Base-by-base conservation (phyloP, 495 filamentous ascomycete species). In the Aspergillus diversus region DNA sequence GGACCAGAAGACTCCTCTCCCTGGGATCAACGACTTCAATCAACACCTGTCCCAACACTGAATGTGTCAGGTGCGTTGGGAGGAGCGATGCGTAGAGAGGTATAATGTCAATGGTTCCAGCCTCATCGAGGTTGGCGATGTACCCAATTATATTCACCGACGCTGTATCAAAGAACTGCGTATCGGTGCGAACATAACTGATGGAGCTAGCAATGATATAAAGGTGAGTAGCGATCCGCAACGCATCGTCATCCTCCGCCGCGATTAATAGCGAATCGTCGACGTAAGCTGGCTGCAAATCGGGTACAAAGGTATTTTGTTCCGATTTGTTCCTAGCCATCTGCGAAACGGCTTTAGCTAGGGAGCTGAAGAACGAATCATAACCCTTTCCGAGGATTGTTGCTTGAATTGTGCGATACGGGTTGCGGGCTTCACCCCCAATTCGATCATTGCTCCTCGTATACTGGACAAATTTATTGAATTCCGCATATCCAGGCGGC, bases 21-120 rank as follows among this genome's bases (percentile, higher is more conserved):
- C 69, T 60, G 21, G 86, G 84, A 52, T 83, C 81, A 68, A 86
- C 82, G 3, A 94, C 81, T 35, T 83, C 82, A 34, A 92, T 83
- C 59, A 92, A 73, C 33, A 87, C 80, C 21, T 81, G 73, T 11
- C 80, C 78, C 49, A 87, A 69, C 27, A 80, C 80, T 17, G 63
- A 68, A 11, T 80, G 69, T 7, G 74, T 74, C 68, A 78, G 75
- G n/a, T 74, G 60, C 0, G 72, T 75, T 7, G 84, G 83, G 3
- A 99, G 80, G 66, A 90, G 87, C 32, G 91, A 89, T 42, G 90
- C 93, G 75, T 99, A 99, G 4, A 94, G 79, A 5, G 94, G 93
- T 56, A 96, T 87, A 46, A 93, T 74, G 52, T 92, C 86, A 48
- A 88, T 83, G 51, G 95, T 82, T 9, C 87, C 84, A 34, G 83